Conservation (phyloP, 2,329 filamentous ascomycete species). For the Verticillium klebahnii region DNA sequence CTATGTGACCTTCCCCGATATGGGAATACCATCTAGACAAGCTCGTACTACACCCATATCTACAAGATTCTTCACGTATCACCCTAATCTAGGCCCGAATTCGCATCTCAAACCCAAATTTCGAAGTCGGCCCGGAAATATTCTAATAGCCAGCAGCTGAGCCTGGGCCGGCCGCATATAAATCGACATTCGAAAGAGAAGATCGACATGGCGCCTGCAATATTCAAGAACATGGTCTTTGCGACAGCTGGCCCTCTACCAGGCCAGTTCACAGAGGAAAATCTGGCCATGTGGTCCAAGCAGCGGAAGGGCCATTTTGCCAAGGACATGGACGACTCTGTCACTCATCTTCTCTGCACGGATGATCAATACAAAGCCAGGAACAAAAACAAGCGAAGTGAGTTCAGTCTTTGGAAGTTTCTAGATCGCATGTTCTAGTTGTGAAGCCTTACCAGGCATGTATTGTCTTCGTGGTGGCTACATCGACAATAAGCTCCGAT, state of each 20-base stretch:
- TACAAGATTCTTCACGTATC: no score
- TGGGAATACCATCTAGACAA: no score
- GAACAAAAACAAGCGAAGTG: conserved; percentile 7
- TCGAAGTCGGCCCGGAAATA: no score
- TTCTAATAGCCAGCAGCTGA: no score
- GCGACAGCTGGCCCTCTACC: conserved; percentile 56
- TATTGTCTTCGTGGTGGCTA: neutral
- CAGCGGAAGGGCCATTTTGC: conserved; percentile 56
- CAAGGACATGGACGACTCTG: conserved; percentile 41
- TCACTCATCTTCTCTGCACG: conserved; percentile 71
- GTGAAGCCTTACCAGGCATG: no score
- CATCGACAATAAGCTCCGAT: neutral
- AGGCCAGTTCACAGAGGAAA: conserved; percentile 39
- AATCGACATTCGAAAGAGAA: conserved; percentile 7
- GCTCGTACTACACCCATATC: no score
- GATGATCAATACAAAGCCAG: conserved; percentile 51
- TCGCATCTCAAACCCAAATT: no score
- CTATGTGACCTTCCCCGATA: no score
- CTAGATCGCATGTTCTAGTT: neutral
- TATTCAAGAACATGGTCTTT: conserved; percentile 51
- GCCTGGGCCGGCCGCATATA: no score
- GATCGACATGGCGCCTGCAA: conserved; percentile 14
- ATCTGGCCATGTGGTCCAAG: conserved; percentile 63
- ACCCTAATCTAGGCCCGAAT: no score
- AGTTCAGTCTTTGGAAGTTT: neutral